phyloP scores from a whole-genome alignment of 2,329 filamentous ascomycete genomes.

The Lithohypha guttulata region DNA sequence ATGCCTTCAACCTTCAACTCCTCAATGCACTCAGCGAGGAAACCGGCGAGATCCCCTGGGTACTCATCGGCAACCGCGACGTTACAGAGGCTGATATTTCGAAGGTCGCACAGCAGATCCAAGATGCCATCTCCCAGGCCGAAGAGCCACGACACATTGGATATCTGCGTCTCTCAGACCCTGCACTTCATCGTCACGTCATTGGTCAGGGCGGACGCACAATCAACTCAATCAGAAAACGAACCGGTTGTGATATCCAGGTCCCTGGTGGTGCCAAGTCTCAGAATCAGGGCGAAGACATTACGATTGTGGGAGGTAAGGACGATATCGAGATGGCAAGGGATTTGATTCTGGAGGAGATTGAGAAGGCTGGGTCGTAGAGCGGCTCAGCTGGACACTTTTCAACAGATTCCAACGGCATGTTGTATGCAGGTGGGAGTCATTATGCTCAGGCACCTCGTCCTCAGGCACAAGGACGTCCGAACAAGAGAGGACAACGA shows the following conservation, averaged over 20 bases:
- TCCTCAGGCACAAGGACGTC: no score
- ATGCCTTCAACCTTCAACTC: conserved; percentile 71
- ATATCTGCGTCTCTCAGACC: conserved; percentile 82
- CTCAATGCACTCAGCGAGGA: conserved; percentile 22
- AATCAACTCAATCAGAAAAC: conserved; percentile 84
- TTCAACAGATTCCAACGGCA: no score
- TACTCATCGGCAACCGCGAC: conserved; percentile 55
- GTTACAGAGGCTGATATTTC: conserved; percentile 59
- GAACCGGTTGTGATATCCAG: conserved; percentile 87
- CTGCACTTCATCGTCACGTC: conserved; percentile 77
- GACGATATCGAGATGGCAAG: conserved; percentile 79
- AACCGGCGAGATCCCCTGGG: conserved; percentile 58
- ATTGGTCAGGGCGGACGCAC: conserved; percentile 82
- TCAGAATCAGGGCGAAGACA: conserved; percentile 55
- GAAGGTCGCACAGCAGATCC: conserved; percentile 67
- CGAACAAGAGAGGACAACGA: no score
- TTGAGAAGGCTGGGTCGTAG: conserved; percentile 46
- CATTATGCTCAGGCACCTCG: no score
- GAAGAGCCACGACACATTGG: conserved; percentile 51
- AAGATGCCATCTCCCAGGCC: conserved; percentile 56
- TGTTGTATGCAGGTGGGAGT: no score
- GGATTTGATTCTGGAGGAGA: conserved; percentile 76
- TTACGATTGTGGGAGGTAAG: conserved; percentile 72
- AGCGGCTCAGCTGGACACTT: neutral
- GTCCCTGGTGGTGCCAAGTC: conserved; percentile 63